A percentile compares a stretch with the other conserved stretches of the same genome.
Conservation (phyloP, 371 early-diverging fungal species). For the Apophysomyces ossiformis region DNA sequence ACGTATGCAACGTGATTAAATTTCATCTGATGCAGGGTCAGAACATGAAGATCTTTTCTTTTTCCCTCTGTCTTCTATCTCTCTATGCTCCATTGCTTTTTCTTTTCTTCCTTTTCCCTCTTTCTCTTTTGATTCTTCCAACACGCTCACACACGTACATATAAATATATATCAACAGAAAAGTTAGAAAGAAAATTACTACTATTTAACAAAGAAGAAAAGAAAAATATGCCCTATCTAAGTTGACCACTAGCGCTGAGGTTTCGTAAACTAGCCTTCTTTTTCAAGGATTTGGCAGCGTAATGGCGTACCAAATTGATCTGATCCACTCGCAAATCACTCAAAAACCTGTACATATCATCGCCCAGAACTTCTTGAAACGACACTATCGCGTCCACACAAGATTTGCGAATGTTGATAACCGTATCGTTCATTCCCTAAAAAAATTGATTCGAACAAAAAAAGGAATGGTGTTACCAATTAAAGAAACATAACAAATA, state of each 20-base stretch:
- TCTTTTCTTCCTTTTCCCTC: constrained; percentile 1
- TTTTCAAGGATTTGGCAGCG: constrained; percentile 47
- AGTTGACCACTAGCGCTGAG: constrained; percentile 28
- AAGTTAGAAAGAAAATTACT: neutral
- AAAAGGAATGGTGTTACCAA: neutral
- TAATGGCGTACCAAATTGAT: constrained; percentile 46
- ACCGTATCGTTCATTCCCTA: constrained; percentile 50
- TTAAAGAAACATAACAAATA: neutral
- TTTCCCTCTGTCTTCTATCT: neutral
- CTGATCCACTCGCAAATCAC: constrained; percentile 52
- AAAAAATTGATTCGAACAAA: neutral
- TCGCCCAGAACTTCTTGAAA: constrained; percentile 52
- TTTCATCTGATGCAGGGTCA: constrained; percentile 7
- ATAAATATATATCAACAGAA: neutral
- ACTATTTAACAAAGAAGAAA: neutral
- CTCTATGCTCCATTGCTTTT: neutral
- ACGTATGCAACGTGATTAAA: constrained; percentile 6
- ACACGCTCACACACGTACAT: too few relatives aligned
- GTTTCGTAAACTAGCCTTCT: constrained; percentile 41
- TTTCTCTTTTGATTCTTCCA: neutral
- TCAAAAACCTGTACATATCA: constrained; percentile 41
- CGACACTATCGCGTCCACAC: constrained; percentile 54
- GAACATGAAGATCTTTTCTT: neutral
- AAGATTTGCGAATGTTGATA: constrained; percentile 50
- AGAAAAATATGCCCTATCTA: constrained; percentile 10